These are phyloP conservation scores for Ascochyta clinopodiicola DNA, from an alignment of 2,329 filamentous ascomycete species.

Conservation along the genomic window DNA sequence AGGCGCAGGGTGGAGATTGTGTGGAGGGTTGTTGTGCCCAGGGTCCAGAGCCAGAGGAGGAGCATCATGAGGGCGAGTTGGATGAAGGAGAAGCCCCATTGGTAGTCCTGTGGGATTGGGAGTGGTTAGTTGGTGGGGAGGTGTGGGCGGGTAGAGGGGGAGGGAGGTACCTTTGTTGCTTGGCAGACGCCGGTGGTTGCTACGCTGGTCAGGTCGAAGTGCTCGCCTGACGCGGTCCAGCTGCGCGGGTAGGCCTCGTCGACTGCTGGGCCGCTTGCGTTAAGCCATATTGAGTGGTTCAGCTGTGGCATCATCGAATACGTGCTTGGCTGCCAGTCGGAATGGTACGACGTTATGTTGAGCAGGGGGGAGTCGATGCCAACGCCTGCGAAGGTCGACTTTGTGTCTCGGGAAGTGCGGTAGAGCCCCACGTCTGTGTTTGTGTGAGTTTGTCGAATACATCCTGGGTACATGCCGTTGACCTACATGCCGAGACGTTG, in stretches of 20 bases:
- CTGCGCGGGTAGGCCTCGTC: too few species aligned
- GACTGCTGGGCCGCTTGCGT: neutral
- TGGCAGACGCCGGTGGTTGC: neutral
- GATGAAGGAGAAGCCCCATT: constrained; percentile 34
- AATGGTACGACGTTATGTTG: neutral
- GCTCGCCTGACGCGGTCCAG: neutral
- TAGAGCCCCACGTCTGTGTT: neutral
- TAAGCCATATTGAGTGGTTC: neutral
- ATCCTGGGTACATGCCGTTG: too few species aligned
- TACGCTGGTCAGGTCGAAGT: neutral
- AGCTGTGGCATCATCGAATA: neutral
- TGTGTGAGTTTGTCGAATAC: too few species aligned
- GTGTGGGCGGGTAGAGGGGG: neutral
- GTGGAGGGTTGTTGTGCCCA: constrained; percentile 20
- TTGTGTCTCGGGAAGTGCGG: neutral
- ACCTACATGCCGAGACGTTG: neutral
- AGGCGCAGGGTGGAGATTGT: constrained; percentile 10
- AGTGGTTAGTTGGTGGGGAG: neutral
- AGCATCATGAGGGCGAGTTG: constrained; percentile 21
- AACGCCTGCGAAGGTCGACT: neutral
- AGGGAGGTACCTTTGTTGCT: neutral
- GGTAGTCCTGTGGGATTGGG: constrained; percentile 11
- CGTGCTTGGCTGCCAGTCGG: neutral
- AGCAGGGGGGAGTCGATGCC: neutral
- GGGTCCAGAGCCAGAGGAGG: constrained; percentile 21